These are phyloP conservation scores for Leishmania braziliensis DNA, from an alignment of 208 protist species.

Conservation along the genomic window DNA sequence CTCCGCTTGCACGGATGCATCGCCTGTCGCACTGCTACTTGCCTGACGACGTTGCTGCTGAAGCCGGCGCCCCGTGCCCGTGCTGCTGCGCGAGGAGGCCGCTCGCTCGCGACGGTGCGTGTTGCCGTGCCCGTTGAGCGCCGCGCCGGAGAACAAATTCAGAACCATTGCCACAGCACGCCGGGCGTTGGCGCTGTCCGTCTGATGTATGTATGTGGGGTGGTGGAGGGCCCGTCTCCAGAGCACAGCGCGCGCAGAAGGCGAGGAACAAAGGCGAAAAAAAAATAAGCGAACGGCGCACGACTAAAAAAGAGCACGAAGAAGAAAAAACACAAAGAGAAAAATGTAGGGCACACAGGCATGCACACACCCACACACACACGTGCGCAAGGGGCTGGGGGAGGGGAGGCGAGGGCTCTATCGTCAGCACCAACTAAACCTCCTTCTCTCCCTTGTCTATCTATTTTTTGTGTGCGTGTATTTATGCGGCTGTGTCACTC, in stretches of 20 bases:
- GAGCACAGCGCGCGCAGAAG: not conserved
- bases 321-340: not conserved
- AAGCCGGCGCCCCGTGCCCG: slow-evolving; percentile 1
- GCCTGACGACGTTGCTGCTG: slow-evolving; percentile 11
- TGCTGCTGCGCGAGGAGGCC: slow-evolving; percentile 22
- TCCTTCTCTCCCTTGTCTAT: not conserved
- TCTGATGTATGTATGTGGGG: not conserved
- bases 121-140: slow-evolving; percentile 20
- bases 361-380: not conserved
- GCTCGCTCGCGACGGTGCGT: slow-evolving; percentile 6
- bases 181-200: not conserved
- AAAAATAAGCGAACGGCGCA: not conserved
- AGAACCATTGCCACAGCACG: slow-evolving; percentile 22
- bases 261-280: not conserved
- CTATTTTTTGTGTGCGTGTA: not conserved
- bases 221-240: not conserved
- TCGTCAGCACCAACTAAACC: not conserved
- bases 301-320: not conserved
- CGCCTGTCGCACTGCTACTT: not conserved
- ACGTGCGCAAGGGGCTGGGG: not conserved
- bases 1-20: not conserved
- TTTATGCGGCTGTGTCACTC: not conserved
- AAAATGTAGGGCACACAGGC: not conserved
- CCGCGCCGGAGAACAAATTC: slow-evolving; percentile 36
- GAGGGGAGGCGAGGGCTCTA: not conserved